phyloP scores from a whole-genome alignment of 2,329 filamentous ascomycete species.

The Nothopassalora personata region DNA sequence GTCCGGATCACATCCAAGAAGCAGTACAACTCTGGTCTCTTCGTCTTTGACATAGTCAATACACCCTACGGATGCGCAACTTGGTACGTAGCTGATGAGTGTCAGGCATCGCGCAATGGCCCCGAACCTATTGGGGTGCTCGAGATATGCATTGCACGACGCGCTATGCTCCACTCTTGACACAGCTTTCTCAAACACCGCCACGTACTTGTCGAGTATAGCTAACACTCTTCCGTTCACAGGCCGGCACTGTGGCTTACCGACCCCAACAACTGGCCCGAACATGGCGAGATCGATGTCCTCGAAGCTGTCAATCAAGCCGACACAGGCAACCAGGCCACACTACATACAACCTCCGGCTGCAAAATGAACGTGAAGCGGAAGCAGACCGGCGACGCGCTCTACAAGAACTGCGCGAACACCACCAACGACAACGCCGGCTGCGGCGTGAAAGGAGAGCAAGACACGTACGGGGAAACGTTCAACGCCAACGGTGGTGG shows the following conservation, averaged over 20 bases:
- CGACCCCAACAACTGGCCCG: conserved; percentile 41
- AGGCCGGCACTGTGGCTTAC: conserved; percentile 35
- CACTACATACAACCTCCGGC: conserved; percentile 29
- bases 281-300: conserved; percentile 31
- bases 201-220: no score
- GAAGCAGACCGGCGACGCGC: conserved; percentile 28
- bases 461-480: conserved; percentile 27
- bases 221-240: no score
- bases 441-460: conserved; percentile 25
- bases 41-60: conserved; percentile 34
- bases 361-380: conserved; percentile 31
- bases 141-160: no score
- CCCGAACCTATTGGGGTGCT: no score
- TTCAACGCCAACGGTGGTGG: conserved; percentile 32
- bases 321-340: conserved; percentile 22
- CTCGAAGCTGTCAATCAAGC: conserved; percentile 33
- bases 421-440: conserved; percentile 27
- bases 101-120: no score
- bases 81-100: conserved; percentile 14
- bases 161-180: no score
- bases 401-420: conserved; percentile 25
- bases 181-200: no score
- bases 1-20: conserved; percentile 35
- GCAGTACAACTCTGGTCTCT: conserved; percentile 34
- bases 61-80: conserved; percentile 35